These are phyloP conservation scores for Alternaria sp. DNA, from an alignment of 2,329 filamentous ascomycete genomes.

Conservation along the genomic window DNA sequence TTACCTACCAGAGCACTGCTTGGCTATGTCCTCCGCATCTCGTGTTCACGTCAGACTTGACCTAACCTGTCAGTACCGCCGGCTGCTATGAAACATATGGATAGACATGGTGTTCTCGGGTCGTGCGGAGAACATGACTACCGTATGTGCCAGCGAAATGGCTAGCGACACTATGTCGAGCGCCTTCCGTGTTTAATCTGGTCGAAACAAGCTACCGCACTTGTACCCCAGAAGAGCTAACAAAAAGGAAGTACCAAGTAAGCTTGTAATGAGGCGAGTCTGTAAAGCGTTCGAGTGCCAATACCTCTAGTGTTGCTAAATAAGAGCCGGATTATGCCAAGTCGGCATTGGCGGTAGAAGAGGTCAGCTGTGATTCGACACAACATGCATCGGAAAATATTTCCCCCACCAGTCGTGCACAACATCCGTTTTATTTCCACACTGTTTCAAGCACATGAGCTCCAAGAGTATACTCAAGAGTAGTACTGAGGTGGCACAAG, in stretches of 20 bases:
- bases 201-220: not conserved
- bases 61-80: conserved; percentile 15
- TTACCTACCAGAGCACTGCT: not conserved
- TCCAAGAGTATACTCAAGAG: not conserved
- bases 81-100: conserved; percentile 7
- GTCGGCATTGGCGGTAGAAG: not conserved
- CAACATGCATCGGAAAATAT: not conserved
- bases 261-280: not conserved
- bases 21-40: conserved; percentile 8
- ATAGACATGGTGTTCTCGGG: not conserved
- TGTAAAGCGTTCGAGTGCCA: not conserved
- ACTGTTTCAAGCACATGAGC: not conserved
- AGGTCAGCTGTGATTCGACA: not conserved
- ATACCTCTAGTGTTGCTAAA: not conserved
- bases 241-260: not conserved
- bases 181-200: not conserved
- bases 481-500: not conserved
- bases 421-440: not conserved
- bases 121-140: not conserved
- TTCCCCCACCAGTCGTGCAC: not conserved
- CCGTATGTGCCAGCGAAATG: not conserved
- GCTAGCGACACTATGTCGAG: not conserved
- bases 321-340: not conserved
- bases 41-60: conserved; percentile 22
- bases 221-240: not conserved